Base-by-base conservation (phyloP, 768 basidiomycete genomes). In the Podaxis carcinomalis region DNA sequence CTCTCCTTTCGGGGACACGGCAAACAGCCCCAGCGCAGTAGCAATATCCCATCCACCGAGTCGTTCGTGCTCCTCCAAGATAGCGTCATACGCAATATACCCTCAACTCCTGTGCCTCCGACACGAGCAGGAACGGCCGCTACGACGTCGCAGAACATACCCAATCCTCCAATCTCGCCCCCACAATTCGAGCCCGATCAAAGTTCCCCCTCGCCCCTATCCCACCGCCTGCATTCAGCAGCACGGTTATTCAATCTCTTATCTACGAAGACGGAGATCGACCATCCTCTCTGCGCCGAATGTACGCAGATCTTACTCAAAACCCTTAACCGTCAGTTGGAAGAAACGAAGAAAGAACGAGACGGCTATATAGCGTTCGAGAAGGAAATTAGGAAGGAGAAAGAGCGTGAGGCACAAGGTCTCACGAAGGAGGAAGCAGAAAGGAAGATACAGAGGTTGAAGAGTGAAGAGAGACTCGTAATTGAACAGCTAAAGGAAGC, bases 291-390 rank as follows among this genome's bases (percentile, higher is more conserved):
- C 6, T 99, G 97, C 72, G 86, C 90, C 0, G 96, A 98, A 68
- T 99, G 97, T 73, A 93, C 95, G 2, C 88, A 91, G 67, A 82
- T 89, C 51, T 75, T 98, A 36, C 82, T 95, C 32, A 78, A 78
- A 1, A 85, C 84, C 25, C 82, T 98, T 35, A 86, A 90, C 66
- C 82, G 82, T 50, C 88, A 93, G 68, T 79, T 96, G 14, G 93
- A 96, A 60, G 94, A 97, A 76, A 89, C 90, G 2, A 92, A 88
- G 75, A 90, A 88, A 69, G 94, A 97, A 70, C 78, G 94, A 61
- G 95, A 97, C 66, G 93, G 93, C 0, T 97, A 96, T 70, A 87
- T 93, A 63, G 91, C 92, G 0, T 98, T 95, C 68, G 94, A 96
- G 72, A 89, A 88, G 70, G 92, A 95, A 64, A 83, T 92, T 3